These are phyloP conservation scores for Eutrema salsugineum DNA, from an alignment of 441 rosid genomes.

Conservation along the genomic window DNA sequence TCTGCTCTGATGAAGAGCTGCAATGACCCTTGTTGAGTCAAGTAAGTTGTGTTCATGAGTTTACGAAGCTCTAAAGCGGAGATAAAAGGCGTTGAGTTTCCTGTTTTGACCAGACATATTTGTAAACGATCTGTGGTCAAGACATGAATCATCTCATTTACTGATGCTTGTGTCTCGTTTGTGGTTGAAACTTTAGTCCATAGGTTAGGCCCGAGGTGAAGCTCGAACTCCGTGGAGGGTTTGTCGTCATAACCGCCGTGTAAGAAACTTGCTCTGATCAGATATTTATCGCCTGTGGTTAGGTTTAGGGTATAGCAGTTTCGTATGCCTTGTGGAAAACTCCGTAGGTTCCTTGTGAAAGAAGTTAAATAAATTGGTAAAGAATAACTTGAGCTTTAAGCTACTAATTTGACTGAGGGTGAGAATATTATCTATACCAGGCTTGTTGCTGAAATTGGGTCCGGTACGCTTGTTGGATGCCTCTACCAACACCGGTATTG, in stretches of 20 bases:
- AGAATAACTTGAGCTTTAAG: slow-evolving; percentile 3
- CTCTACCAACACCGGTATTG: slow-evolving; percentile 29
- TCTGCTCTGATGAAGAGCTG: slow-evolving; percentile 19
- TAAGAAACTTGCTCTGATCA: slow-evolving; percentile 38
- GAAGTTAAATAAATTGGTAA: neutral
- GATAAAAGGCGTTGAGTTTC: slow-evolving; percentile 48
- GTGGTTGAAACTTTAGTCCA: slow-evolving; percentile 36
- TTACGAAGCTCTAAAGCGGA: slow-evolving; percentile 52
- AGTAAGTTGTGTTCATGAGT: slow-evolving; percentile 31
- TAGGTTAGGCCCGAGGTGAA: slow-evolving; percentile 38
- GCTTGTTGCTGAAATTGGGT: slow-evolving; percentile 12
- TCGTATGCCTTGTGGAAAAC: slow-evolving; percentile 42
- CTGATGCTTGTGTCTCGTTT: slow-evolving; percentile 2
- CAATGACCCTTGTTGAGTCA: slow-evolving; percentile 35
- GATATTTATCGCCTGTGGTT: slow-evolving; percentile 27
- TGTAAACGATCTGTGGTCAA: slow-evolving; percentile 17
- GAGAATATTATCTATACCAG: slow-evolving; percentile 3
- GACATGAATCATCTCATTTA: slow-evolving; percentile 42
- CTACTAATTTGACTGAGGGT: neutral
- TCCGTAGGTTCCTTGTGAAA: slow-evolving; percentile 31
- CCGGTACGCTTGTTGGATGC: slow-evolving; percentile 18
- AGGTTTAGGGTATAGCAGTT: slow-evolving; percentile 40
- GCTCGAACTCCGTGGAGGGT: slow-evolving; percentile 29
- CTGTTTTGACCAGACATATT: slow-evolving; percentile 47
- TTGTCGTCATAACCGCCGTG: slow-evolving; percentile 38